Conservation (phyloP, 441 rosid species). For the Populus hybrid region DNA sequence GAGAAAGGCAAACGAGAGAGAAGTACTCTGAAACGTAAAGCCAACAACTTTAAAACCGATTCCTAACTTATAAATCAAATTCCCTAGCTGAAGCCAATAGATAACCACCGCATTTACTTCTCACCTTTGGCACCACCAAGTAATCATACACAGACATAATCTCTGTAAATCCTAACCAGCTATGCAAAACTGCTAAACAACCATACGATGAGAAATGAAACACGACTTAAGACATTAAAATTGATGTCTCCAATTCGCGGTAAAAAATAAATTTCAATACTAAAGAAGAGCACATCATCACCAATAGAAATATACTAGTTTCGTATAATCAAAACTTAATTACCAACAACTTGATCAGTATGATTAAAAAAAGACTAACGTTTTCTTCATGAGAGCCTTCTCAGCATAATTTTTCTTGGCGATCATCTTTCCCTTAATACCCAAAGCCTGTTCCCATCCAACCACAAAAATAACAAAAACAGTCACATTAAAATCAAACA, state of each 20-base stretch:
- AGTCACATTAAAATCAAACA: neutral
- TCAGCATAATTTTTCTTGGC: constrained; percentile 87
- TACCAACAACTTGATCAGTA: no score
- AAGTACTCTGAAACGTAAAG: no score
- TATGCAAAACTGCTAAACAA: neutral
- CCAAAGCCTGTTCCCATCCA: constrained; percentile 48
- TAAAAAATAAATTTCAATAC: no score
- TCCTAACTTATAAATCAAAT: no score
- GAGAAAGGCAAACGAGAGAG: no score
- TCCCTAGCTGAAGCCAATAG: neutral
- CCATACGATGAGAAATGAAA: no score
- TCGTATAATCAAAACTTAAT: no score
- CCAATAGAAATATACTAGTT: no score
- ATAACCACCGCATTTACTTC: neutral
- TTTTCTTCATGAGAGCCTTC: constrained; percentile 94
- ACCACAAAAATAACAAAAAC: neutral
- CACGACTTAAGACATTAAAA: no score
- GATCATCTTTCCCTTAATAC: constrained; percentile 91
- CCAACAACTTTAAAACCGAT: no score
- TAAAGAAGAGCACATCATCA: no score
- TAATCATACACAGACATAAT: neutral
- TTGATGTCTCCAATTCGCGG: neutral
- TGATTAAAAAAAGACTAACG: constrained; percentile 40
- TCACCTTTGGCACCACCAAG: neutral
- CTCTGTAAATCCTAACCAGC: neutral